Evolutionary conservation across 2,329 filamentous ascomycete genomes (phyloP), one percentile per base, ranked within the genome.

Genomic region (Leptographium wingfieldii): DNA sequence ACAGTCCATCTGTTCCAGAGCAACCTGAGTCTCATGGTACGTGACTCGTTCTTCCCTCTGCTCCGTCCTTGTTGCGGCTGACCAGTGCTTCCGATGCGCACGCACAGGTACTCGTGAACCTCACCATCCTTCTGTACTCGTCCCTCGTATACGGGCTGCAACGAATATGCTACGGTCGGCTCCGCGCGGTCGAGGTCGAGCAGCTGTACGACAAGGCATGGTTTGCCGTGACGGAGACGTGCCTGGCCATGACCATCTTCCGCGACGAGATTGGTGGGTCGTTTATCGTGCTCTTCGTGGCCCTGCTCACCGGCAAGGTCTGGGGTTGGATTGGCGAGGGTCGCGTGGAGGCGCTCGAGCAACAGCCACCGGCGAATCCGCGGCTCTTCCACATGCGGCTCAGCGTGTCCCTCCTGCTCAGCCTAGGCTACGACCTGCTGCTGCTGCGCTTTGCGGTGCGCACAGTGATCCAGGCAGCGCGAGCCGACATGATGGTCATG

Each of bases 401-500:
- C 25, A 86, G 86, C 63, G 75, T 87, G 56, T 96, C 92, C 52
- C 78, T 99, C 55, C 68, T 87, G 1, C 73, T 96, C 58, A 92
- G 92, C 64, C 80, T 95, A 61, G 66, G 84, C 19, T 96, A 95
- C 74, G 88, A 96, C 69, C 71, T 85, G 29, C 86, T 81, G 70
- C 84, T 99, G 74, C 83, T 96, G 65, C 80, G 80, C 56, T 96
- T 96, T 71, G 86, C 88, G 61, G 79, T 95, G 63, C 82, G 85
- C 33, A 90, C 87, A 0, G 92, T 97, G 38, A 84, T 96, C 56
- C 85, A 88, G 61, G 86, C 95, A 69, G 90, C 92, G 2, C 81
- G 88, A n/a, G 91, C 92, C 0, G 94, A 95, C 61, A 97, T 99
- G 88, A 99, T 97, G 91, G 91, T 99, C 64, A 97, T 99, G 91